These are phyloP conservation scores for Cucurbita argyrosperma DNA, from an alignment of 306 rosid genomes.

Conservation along the genomic window DNA sequence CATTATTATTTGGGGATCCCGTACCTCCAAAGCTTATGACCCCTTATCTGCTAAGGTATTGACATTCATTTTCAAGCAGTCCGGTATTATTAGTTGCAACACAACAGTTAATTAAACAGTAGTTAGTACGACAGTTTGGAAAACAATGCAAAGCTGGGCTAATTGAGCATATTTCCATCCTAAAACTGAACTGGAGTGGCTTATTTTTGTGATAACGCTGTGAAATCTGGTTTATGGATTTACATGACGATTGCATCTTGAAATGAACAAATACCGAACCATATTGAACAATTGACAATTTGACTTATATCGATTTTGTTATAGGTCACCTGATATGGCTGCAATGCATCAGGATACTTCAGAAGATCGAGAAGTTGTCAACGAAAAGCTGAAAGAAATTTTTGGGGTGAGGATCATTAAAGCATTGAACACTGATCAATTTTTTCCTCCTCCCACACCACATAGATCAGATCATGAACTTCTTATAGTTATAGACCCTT, in stretches of 20 bases:
- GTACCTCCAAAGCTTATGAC: slow-evolving; percentile 41
- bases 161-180: background rate
- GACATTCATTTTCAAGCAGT: background rate
- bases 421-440: background rate
- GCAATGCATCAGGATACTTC: slow-evolving; percentile 77
- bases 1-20: slow-evolving; percentile 33
- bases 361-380: slow-evolving; percentile 35
- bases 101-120: background rate
- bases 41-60: slow-evolving; percentile 41
- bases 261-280: background rate
- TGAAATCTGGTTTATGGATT: background rate
- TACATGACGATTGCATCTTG: background rate
- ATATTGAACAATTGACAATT: background rate
- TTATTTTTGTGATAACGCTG: background rate
- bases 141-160: background rate
- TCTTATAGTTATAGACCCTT: background rate
- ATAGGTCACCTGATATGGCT: slow-evolving; percentile 51
- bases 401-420: slow-evolving; percentile 31
- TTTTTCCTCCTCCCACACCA: background rate
- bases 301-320: background rate
- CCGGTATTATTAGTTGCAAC: background rate
- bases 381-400: slow-evolving; percentile 41
- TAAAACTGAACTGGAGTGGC: background rate
- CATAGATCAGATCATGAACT: background rate
- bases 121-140: background rate